Evolutionary conservation across 768 basidiomycete species (phyloP), one percentile per base, ranked within the genome.

Genomic region (Dioszegia hungarica): DNA sequence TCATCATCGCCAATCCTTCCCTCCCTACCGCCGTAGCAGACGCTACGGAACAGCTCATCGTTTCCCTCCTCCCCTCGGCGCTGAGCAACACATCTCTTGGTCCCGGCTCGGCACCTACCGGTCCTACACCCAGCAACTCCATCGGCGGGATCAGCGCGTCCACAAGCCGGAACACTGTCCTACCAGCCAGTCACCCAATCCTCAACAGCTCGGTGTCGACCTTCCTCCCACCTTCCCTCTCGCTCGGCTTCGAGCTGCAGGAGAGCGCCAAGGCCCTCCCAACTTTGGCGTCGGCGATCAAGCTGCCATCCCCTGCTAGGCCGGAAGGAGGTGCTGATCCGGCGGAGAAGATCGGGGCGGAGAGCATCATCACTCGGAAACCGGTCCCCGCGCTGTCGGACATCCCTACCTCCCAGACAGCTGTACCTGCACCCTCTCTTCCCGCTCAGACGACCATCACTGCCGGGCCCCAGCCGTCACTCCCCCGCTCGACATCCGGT

Each of bases 81-180:
- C 34, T 51, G 34, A 51, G 49, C 25, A 51, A 51, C 15, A 34
- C 49, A 5, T 51, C 49, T 3, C 49, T 51, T 4, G 49, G 36
- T 15, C 49, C 49, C 10, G 14, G 12, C 2, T 34, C 31, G 11
- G 47, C 31, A 12, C 24, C 24, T 28, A 46, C 15, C 6, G 49
- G 49, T 27, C 24, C 37, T 8, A 51, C 49, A n/a, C 36, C 49
- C 24, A 51, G 49, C 27, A 51, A 25, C 14, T 38, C 36, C 49
- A 14, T 51, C 20, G 49, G 49, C 6, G 49, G 49, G 31, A 51
- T 51, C 5, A 51, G 49, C 49, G 49, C 49, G 22, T 51, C 49
- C 12, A 51, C 49, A 5, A 51, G 49, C 17, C 34, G 49, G 5
- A 51, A 51, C 28, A 51, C 49, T 19, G 49, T 51, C 24, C 36